phyloP scores from a whole-genome alignment of 2,329 filamentous ascomycete species.

The Microcyclospora pomicola region DNA sequence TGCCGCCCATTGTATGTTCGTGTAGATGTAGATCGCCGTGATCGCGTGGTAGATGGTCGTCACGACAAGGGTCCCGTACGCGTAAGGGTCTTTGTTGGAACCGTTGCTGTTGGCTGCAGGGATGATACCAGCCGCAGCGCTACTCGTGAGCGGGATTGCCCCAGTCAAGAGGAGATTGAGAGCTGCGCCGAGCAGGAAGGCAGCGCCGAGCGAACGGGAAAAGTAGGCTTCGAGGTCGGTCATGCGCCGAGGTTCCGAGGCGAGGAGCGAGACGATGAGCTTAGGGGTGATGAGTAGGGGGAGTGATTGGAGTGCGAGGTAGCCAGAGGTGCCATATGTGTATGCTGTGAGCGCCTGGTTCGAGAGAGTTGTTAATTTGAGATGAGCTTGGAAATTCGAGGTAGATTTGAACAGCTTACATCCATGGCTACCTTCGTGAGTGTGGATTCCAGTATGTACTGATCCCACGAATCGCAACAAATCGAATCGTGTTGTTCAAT shows the following conservation, averaged over 20 bases:
- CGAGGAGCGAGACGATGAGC: conserved; percentile 45
- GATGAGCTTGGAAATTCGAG: too few relatives aligned
- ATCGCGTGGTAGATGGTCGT: conserved; percentile 52
- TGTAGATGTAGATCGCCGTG: conserved; percentile 54
- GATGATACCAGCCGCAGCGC: not conserved
- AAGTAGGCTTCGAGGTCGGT: conserved; percentile 58
- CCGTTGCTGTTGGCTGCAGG: not conserved
- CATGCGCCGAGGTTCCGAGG: conserved; percentile 42
- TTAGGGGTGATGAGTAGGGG: conserved; percentile 47
- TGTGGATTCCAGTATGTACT: too few relatives aligned
- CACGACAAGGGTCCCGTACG: conserved; percentile 50
- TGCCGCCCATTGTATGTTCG: conserved; percentile 34
- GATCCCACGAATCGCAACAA: too few relatives aligned
- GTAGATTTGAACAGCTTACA: too few relatives aligned
- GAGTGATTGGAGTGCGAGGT: conserved; percentile 31
- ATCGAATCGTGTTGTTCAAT: too few relatives aligned
- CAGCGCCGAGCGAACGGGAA: conserved; percentile 54
- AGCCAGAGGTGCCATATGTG: conserved; percentile 30
- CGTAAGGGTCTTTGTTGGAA: conserved; percentile 24
- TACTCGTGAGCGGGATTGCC: conserved; percentile 38
- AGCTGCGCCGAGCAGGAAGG: conserved; percentile 50
- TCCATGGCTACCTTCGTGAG: too few relatives aligned
- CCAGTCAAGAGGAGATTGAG: conserved; percentile 57
- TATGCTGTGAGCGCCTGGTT: conserved; percentile 31
- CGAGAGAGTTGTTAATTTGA: too few relatives aligned